Conservation (phyloP, 768 basidiomycete genomes). For the Xerocomellus dryophilus region DNA sequence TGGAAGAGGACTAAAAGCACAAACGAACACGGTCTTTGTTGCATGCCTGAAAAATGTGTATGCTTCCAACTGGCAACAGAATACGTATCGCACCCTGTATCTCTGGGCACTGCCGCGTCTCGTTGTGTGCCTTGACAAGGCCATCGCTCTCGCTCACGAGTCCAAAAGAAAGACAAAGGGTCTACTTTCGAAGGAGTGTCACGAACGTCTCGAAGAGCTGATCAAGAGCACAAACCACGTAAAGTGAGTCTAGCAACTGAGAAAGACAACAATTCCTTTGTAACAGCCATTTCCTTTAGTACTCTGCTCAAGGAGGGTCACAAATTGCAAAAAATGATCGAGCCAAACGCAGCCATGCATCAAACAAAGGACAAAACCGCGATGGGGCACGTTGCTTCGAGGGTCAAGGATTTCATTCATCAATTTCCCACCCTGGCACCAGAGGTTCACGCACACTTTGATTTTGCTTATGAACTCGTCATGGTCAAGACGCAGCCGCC, state of each 20-base stretch:
- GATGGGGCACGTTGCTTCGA: constrained; percentile 28
- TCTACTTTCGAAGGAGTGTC: constrained; percentile 25
- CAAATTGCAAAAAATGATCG: constrained; percentile 31
- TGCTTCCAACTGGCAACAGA: constrained; percentile 27
- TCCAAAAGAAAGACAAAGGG: constrained; percentile 35
- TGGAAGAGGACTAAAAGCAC: constrained; percentile 19
- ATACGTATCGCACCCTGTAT: constrained; percentile 37
- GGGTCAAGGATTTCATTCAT: constrained; percentile 30
- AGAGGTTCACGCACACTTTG: constrained; percentile 27
- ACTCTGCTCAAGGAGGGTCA: constrained; percentile 24
- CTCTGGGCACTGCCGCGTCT: constrained; percentile 39
- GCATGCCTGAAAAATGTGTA: constrained; percentile 29
- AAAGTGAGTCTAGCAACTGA: constrained; percentile 27
- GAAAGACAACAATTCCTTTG: neutral
- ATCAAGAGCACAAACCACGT: too few species aligned
- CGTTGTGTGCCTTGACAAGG: constrained; percentile 40
- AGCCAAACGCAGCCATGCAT: constrained; percentile 33
- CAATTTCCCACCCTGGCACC: constrained; percentile 18
- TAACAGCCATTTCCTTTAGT: constrained; percentile 13
- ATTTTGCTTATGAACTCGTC: constrained; percentile 35
- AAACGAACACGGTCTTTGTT: constrained; percentile 25
- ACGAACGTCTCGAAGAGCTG: constrained; percentile 35
- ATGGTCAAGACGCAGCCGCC: constrained; percentile 15
- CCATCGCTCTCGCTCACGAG: constrained; percentile 21
- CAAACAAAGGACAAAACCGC: constrained; percentile 15